phyloP scores from a whole-genome alignment of 441 rosid species.

The Adansonia gregorii region DNA sequence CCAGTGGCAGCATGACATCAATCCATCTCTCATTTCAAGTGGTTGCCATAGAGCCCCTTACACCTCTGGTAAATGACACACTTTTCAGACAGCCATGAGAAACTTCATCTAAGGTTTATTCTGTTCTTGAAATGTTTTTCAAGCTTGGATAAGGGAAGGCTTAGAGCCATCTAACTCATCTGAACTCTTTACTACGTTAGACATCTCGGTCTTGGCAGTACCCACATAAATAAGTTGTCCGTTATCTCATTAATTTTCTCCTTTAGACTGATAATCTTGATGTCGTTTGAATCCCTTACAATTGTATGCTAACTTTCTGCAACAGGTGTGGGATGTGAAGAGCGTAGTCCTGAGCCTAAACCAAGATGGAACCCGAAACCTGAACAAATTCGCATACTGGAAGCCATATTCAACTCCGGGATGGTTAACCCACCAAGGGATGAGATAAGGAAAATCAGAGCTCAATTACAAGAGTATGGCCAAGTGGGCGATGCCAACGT shows the following conservation, averaged over 20 bases:
- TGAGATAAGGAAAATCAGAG: conserved; percentile 90
- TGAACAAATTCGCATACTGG: conserved; percentile 92
- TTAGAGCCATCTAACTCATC: background rate
- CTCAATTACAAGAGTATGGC: conserved; percentile 90
- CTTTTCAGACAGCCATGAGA: background rate
- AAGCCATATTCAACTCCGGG: conserved; percentile 95
- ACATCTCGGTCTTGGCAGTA: background rate
- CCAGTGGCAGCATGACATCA: conserved; percentile 92
- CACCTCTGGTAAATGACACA: conserved; percentile 56
- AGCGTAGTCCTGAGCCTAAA: conserved; percentile 93
- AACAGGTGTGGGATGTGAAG: conserved; percentile 66
- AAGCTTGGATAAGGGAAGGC: background rate
- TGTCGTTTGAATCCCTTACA: background rate
- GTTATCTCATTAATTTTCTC: conserved; percentile 16
- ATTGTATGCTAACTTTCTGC: background rate
- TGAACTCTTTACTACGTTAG: background rate
- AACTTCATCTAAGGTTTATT: background rate
- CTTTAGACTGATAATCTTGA: background rate
- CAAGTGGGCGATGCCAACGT: conserved; percentile 99
- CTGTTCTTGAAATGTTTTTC: background rate
- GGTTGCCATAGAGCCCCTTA: conserved; percentile 63
- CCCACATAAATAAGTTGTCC: conserved; percentile 13
- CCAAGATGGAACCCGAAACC: conserved; percentile 99
- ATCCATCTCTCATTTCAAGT: conserved; percentile 56
- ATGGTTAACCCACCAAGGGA: conserved; percentile 99